These are phyloP conservation scores for Plasmodium reichenowi DNA, from an alignment of 169 alveolate species.

Conservation along the genomic window DNA sequence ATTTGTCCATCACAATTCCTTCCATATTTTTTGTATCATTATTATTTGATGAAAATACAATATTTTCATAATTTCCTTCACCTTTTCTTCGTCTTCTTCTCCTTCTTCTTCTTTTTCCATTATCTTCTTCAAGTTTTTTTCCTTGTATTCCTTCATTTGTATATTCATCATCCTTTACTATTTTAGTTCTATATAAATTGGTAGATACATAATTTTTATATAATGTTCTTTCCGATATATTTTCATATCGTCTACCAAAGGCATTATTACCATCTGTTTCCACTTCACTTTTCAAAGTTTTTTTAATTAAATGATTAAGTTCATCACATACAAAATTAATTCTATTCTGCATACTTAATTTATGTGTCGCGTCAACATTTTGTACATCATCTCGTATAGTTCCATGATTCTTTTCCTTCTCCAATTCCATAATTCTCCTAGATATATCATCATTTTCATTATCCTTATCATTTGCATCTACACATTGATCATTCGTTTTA, in stretches of 20 bases:
- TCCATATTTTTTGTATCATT: constrained; percentile 15
- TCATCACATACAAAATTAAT: constrained; percentile 67
- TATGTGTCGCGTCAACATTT: constrained; percentile 5
- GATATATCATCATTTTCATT: constrained; percentile 3
- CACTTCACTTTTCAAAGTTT: constrained; percentile 46
- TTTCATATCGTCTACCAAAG: constrained; percentile 19
- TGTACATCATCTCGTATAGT: neutral
- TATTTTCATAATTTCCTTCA: neutral
- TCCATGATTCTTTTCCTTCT: constrained; percentile 3
- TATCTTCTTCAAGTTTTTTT: neutral
- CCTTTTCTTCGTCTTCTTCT: neutral
- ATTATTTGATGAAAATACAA: neutral
- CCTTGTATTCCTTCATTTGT: constrained; percentile 8
- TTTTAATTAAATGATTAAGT: constrained; percentile 28
- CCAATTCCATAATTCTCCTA: constrained; percentile 1
- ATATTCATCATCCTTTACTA: neutral
- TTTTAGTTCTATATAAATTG: constrained; percentile 29
- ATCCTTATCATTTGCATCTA: neutral
- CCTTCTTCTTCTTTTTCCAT: neutral
- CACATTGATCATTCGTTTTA: neutral
- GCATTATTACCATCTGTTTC: neutral
- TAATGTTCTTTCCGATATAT: constrained; percentile 43
- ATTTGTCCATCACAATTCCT: constrained; percentile 10
- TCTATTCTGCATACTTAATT: constrained; percentile 21
- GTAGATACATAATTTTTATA: constrained; percentile 56